Evolutionary conservation across 352 stramenopile genomes (phyloP).

Genomic region (Pythium apleroticum): DNA sequence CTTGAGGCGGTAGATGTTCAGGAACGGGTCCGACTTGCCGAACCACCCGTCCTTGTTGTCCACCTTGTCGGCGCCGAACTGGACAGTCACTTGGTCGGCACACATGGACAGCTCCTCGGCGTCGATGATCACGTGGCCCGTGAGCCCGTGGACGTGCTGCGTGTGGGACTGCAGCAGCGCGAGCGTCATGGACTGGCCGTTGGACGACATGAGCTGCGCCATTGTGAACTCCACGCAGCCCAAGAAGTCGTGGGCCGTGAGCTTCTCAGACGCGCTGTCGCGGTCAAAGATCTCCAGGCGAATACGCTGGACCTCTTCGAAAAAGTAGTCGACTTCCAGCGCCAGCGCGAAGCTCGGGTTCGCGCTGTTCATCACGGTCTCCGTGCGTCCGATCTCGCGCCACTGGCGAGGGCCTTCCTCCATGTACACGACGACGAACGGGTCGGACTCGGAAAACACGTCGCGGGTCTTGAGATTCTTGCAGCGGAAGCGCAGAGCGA

Average conservation of each 20-base stretch:
- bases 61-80: conserved; percentile 60
- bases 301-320: conserved; percentile 80
- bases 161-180: conserved; percentile 48
- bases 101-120: conserved; percentile 73
- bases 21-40: conserved; percentile 69
- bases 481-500: conserved; percentile 70
- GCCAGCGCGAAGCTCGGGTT: conserved; percentile 71
- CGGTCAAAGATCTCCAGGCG: conserved; percentile 81
- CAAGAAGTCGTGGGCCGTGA: conserved; percentile 68
- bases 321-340: conserved; percentile 76
- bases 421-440: conserved; percentile 74
- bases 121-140: conserved; percentile 60
- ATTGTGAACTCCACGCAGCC: conserved; percentile 78
- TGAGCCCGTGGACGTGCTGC: conserved; percentile 45
- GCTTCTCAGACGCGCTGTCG: conserved; percentile 58
- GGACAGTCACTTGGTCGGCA: conserved; percentile 57
- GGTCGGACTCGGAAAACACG: conserved; percentile 68
- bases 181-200: conserved; percentile 58
- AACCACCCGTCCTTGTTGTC: conserved; percentile 85
- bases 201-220: conserved; percentile 69
- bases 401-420: conserved; percentile 50
- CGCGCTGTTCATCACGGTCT: conserved; percentile 68
- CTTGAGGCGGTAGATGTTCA: conserved; percentile 72
- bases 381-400: conserved; percentile 73
- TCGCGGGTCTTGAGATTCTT: conserved; percentile 73